Base-by-base conservation (phyloP, 768 basidiomycete genomes). In the Roridomyces roridus region DNA sequence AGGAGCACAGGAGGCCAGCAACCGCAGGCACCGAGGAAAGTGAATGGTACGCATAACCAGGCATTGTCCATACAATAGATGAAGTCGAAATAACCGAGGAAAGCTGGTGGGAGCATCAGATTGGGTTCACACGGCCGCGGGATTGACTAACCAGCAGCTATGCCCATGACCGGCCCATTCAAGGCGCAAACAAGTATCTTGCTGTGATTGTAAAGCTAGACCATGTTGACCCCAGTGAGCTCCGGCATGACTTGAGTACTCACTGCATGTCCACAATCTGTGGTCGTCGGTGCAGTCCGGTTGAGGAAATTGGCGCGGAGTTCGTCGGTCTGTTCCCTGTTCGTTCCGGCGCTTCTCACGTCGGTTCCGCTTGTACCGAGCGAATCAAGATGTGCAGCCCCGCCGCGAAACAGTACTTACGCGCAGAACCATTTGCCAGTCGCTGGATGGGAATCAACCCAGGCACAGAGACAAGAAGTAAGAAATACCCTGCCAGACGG, bases 361-460 rank as follows among this genome's bases (percentile, higher is more conserved):
- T 85, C 74, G 4, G 87, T 87, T 5, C 87, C 88, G 34, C 46
- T 40, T 20, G 35, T 57, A 50, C 6, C 43, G 26, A 46, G 20
- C 8, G 34, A 17, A 46, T 28, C 18, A 42, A 45, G 26, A 26
- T n/a, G n/a, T n/a, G n/a, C n/a, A n/a, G 17, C 28, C 39, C 10
- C 11, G 31, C 31, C 15, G 10, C 40, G 23, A 37, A 44, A 52
- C 37, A 28, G 5, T 17, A 71, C 86, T 65, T 67, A 89, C 88
- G 88, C 81, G 74, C 86, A 90, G 69, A 90, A 89, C 87, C 87
- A 89, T 58, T 76, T n/a, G n/a, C n/a, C n/a, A n/a, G n/a, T n/a
- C n/a, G n/a, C n/a, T n/a, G n/a, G n/a, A n/a, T n/a, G n/a, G n/a
- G n/a, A n/a, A n/a, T n/a, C n/a, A n/a, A n/a, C n/a, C n/a, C n/a